Evolutionary conservation across 164 flowering plant species (phyloP).

Genomic region (Santalum album): DNA sequence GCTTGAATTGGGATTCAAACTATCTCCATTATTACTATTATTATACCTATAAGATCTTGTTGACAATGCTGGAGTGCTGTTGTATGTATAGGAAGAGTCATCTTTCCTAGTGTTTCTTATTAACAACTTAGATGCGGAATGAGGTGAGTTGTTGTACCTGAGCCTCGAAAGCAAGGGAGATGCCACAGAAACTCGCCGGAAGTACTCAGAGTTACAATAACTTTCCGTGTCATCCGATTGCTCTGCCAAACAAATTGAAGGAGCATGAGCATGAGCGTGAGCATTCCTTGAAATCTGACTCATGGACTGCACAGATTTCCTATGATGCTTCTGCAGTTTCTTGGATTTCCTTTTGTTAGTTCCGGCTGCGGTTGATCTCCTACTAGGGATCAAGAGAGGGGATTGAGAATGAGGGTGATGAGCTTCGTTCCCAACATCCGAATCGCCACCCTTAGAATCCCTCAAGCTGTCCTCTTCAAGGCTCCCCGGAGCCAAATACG

Average conservation of each 20-base stretch:
- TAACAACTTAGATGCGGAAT: slow-evolving; percentile 30
- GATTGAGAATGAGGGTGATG: too few species aligned
- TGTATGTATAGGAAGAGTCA: slow-evolving; percentile 60
- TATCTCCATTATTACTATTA: slow-evolving; percentile 26
- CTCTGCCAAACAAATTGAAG: slow-evolving; percentile 19
- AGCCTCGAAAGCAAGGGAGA: slow-evolving; percentile 49
- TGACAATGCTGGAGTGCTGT: slow-evolving; percentile 80
- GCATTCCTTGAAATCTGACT: not conserved
- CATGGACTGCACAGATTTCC: not conserved
- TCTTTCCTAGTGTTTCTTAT: slow-evolving; percentile 37
- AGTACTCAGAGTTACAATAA: slow-evolving; percentile 60
- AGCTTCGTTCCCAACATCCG: too few species aligned
- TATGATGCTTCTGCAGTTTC: not conserved
- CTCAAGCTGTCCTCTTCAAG: slow-evolving; percentile 42
- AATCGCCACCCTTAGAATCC: slow-evolving; percentile 52
- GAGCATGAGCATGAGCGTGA: slow-evolving; percentile 7
- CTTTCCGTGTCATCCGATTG: slow-evolving; percentile 62
- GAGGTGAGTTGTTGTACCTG: slow-evolving; percentile 37
- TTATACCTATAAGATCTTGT: slow-evolving; percentile 72
- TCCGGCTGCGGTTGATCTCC: too few species aligned
- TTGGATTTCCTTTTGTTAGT: not conserved
- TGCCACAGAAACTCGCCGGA: slow-evolving; percentile 21
- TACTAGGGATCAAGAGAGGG: too few species aligned
- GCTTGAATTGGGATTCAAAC: slow-evolving; percentile 40
- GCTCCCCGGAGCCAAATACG: slow-evolving; percentile 22